Percentiles rank a stretch among this genome's conserved stretches.
These are phyloP conservation scores for Nitzschia palea DNA, from an alignment of 108 stramenopile genomes.

Conservation along the genomic window DNA sequence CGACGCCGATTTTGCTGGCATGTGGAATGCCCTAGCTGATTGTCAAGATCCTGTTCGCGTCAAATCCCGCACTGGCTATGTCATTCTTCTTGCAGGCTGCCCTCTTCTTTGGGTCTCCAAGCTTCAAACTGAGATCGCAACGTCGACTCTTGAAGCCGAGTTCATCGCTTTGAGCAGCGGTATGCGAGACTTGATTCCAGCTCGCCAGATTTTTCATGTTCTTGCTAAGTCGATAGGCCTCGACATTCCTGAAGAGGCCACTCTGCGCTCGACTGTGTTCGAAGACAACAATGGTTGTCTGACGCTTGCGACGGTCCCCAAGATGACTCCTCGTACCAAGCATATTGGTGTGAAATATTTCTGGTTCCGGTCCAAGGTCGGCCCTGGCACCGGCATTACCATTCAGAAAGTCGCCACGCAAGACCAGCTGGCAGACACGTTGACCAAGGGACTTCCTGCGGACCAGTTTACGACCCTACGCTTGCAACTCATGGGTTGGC, in stretches of 20 bases:
- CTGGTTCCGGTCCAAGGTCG: constrained; percentile 19
- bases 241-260: neutral
- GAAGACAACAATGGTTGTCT: constrained; percentile 41
- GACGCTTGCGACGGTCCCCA: constrained; percentile 18
- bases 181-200: constrained; percentile 39
- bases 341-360: constrained; percentile 39
- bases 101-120: neutral
- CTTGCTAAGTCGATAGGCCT: constrained; percentile 1
- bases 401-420: neutral
- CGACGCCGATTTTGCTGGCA: constrained; percentile 45
- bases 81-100: neutral
- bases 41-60: neutral
- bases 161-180: constrained; percentile 46
- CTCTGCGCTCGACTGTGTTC: constrained; percentile 7
- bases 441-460: neutral
- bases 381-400: neutral
- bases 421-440: constrained; percentile 6
- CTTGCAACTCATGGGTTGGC: neutral
- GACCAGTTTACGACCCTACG: neutral
- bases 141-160: constrained; percentile 56
- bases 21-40: too few species aligned
- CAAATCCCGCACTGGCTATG: neutral
- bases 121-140: neutral
- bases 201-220: constrained; percentile 16
- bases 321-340: constrained; percentile 30